Conservation (phyloP, 768 basidiomycete genomes). For the Panaeolus papilionaceus region DNA sequence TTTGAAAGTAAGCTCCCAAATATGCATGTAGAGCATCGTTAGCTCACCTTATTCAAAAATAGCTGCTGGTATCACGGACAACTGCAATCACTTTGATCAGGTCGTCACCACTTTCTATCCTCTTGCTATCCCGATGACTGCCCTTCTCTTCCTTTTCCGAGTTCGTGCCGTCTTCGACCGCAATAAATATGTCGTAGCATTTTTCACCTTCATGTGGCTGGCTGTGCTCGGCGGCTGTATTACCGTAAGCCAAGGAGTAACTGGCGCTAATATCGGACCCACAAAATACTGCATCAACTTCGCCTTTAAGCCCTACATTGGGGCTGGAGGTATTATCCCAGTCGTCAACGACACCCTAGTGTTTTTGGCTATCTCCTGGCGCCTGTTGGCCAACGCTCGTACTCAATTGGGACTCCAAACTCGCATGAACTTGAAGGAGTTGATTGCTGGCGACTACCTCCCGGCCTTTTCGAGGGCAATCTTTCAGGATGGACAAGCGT, state of each 20-base stretch:
- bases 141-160: conserved; percentile 6
- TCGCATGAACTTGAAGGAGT: background rate
- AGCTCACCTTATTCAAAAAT: too few relatives aligned
- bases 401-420: background rate
- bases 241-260: background rate
- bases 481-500: conserved; percentile 13
- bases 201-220: conserved; percentile 13
- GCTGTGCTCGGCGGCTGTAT: background rate
- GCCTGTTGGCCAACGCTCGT: background rate
- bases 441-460: too few relatives aligned
- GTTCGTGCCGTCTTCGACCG: background rate
- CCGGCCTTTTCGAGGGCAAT: background rate
- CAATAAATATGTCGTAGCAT: background rate
- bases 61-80: too few relatives aligned
- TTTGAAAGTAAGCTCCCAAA: too few relatives aligned
- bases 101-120: background rate
- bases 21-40: too few relatives aligned
- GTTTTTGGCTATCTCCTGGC: conserved; percentile 3
- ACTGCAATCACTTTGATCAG: too few relatives aligned
- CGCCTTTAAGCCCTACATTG: background rate
- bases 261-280: background rate
- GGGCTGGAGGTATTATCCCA: background rate
- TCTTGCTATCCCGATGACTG: background rate
- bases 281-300: background rate
- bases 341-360: conserved; percentile 13